These are phyloP conservation scores for Backusella australiensis DNA, from an alignment of 192 early-diverging fungal species.

Conservation along the genomic window DNA sequence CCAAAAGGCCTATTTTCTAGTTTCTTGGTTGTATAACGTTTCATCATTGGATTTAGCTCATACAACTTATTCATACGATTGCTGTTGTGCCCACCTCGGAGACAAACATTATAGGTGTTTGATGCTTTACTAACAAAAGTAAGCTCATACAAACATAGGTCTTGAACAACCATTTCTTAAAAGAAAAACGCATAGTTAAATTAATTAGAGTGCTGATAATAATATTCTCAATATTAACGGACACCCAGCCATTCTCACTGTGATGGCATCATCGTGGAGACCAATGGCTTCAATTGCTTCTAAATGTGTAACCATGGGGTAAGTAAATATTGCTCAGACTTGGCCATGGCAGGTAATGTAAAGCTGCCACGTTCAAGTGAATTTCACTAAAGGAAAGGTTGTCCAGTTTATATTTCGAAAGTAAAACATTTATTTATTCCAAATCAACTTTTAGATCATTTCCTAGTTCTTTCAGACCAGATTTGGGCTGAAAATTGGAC, in stretches of 20 bases:
- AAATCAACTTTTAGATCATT: conserved; percentile 71
- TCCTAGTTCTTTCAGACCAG: conserved; percentile 75
- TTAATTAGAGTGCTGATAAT: not conserved
- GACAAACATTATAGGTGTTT: conserved; percentile 93
- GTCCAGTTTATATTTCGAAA: conserved; percentile 76
- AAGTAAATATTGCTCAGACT: conserved; percentile 91
- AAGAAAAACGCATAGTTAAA: not conserved
- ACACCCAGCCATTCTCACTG: conserved; percentile 94
- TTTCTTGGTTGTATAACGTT: conserved; percentile 71
- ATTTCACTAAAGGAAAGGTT: conserved; percentile 74
- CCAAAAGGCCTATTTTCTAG: conserved; percentile 79
- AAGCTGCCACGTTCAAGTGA: conserved; percentile 84
- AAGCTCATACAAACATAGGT: conserved; percentile 86
- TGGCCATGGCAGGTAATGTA: conserved; percentile 93
- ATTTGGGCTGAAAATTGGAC: conserved; percentile 66
- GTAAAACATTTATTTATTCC: conserved; percentile 58
- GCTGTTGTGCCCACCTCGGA: conserved; percentile 81
- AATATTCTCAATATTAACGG: conserved; percentile 34
- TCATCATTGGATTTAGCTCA: conserved; percentile 76
- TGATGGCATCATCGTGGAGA: conserved; percentile 79
- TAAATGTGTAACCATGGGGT: conserved; percentile 69
- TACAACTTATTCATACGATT: conserved; percentile 90
- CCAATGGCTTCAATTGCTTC: conserved; percentile 71
- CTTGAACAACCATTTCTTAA: conserved; percentile 80
- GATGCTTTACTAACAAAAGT: conserved; percentile 92